Percentiles rank a stretch among this genome's conserved stretches.
Evolutionary conservation across 2,329 filamentous ascomycete species (phyloP).

Genomic region (Ophiostoma triangulosporum): DNA sequence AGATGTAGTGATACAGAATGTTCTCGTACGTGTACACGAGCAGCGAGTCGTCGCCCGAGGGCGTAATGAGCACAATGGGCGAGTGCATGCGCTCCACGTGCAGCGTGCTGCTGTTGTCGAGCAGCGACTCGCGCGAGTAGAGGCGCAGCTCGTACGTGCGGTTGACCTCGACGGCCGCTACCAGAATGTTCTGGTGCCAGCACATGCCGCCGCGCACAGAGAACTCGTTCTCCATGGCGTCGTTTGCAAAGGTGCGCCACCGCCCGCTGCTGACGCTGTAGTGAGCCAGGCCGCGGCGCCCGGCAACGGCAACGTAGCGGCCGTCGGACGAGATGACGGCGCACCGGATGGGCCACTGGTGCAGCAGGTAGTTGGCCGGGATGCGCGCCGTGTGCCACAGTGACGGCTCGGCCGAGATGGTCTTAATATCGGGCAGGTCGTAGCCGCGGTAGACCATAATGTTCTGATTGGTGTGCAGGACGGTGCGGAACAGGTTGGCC

Average conservation of each 20-base stretch:
- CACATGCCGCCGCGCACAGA: constrained; percentile 92
- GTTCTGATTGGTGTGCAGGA: constrained; percentile 76
- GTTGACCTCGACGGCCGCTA: constrained; percentile 82
- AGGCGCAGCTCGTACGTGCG: constrained; percentile 76
- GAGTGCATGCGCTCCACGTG: constrained; percentile 67
- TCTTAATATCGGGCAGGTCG: constrained; percentile 77
- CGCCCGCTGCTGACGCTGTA: constrained; percentile 89
- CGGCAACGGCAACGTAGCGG: constrained; percentile 91
- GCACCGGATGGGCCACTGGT: constrained; percentile 86
- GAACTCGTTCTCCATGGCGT: constrained; percentile 75
- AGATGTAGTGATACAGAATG: constrained; percentile 85
- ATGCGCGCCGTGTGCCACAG: constrained; percentile 92
- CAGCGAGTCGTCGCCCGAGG: constrained; percentile 84
- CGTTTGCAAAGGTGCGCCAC: constrained; percentile 87
- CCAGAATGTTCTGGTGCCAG: constrained; percentile 92
- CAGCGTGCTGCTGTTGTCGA: constrained; percentile 60
- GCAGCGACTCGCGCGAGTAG: constrained; percentile 72
- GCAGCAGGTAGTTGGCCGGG: constrained; percentile 68
- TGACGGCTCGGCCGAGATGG: constrained; percentile 80
- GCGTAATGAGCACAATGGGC: constrained; percentile 78
- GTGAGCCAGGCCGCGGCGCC: constrained; percentile 78
- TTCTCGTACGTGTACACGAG: constrained; percentile 97
- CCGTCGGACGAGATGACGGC: constrained; percentile 85
- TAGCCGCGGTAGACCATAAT: constrained; percentile 91
- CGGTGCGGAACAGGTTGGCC: constrained; percentile 76